phyloP scores from a whole-genome alignment of 73 alveolate species.

The Paramecium sonneborni region DNA sequence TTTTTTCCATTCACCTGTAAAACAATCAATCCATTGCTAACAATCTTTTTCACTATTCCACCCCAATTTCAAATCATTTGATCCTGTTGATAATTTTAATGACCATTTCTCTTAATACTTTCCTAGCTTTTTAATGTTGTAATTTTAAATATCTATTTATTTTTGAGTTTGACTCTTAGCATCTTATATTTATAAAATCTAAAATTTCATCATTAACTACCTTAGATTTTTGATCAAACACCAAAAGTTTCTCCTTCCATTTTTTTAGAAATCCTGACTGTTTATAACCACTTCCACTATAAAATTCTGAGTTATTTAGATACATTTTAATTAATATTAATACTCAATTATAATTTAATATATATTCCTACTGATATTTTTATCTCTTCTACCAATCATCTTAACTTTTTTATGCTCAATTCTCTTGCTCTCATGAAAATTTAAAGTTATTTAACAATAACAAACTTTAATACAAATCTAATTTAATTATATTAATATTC shows the following conservation, averaged over 20 bases:
- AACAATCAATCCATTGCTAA: not conserved
- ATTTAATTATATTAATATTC: too few relatives aligned
- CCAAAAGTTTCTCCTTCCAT: conserved; percentile 18
- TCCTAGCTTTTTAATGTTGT: not conserved
- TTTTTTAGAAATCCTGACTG: conserved; percentile 1
- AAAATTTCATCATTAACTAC: not conserved
- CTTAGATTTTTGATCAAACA: not conserved
- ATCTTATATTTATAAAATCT: not conserved
- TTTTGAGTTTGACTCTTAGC: not conserved
- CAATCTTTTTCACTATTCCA: conserved; percentile 15
- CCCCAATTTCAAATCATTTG: not conserved
- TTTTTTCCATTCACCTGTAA: not conserved
- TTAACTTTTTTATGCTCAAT: not conserved
- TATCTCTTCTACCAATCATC: not conserved
- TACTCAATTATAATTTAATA: not conserved
- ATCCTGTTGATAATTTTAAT: not conserved
- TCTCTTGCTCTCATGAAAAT: too few relatives aligned
- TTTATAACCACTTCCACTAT: conserved; percentile 14
- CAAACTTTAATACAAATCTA: too few relatives aligned
- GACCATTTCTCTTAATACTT: conserved; percentile 10
- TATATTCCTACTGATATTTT: not conserved
- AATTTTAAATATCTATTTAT: not conserved
- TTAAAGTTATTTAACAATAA: too few relatives aligned
- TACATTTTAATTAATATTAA: not conserved
- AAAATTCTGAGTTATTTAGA: not conserved